Percentiles rank a stretch among this genome's conserved stretches.
Evolutionary conservation across 352 stramenopile genomes (phyloP).

Genomic region (Phytopythium boreale): DNA sequence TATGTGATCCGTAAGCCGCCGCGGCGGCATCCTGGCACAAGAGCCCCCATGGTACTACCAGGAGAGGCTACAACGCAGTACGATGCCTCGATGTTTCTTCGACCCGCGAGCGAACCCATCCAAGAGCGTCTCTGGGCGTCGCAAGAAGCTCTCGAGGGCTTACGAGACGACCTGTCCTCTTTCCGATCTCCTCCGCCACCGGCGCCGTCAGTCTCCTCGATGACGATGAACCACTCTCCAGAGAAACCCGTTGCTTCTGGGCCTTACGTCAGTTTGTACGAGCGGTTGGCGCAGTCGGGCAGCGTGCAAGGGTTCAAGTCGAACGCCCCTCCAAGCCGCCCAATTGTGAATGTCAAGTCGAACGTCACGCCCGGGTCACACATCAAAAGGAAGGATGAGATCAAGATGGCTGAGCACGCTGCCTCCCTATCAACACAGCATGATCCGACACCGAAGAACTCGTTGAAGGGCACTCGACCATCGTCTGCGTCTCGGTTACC

Average conservation of each 20-base stretch:
- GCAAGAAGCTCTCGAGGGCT: constrained; percentile 10
- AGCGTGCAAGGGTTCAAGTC: constrained; percentile 26
- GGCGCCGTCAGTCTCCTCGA: constrained; percentile 10
- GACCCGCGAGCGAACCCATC: constrained; percentile 32
- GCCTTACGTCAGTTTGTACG: constrained; percentile 66
- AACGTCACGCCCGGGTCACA: background rate
- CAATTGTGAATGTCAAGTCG: constrained; percentile 21
- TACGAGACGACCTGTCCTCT: background rate
- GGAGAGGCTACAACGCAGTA: constrained; percentile 43
- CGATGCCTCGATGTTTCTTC: constrained; percentile 54
- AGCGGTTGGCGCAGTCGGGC: constrained; percentile 55
- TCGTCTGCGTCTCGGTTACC: background rate
- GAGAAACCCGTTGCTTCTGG: constrained; percentile 13
- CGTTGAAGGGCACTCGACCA: background rate
- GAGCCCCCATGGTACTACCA: constrained; percentile 29
- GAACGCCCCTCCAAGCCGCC: constrained; percentile 30
- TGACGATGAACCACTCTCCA: constrained; percentile 13
- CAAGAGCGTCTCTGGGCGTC: constrained; percentile 29
- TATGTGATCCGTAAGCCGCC: constrained; percentile 62
- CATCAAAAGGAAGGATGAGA: background rate
- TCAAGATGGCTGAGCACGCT: constrained; percentile 1
- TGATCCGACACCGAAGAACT: background rate
- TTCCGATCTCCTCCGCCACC: constrained; percentile 10
- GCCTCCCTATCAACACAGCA: background rate
- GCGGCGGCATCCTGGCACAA: constrained; percentile 33